Evolutionary conservation across 768 basidiomycete genomes (phyloP).

Genomic region (Butyriboletus loyo): DNA sequence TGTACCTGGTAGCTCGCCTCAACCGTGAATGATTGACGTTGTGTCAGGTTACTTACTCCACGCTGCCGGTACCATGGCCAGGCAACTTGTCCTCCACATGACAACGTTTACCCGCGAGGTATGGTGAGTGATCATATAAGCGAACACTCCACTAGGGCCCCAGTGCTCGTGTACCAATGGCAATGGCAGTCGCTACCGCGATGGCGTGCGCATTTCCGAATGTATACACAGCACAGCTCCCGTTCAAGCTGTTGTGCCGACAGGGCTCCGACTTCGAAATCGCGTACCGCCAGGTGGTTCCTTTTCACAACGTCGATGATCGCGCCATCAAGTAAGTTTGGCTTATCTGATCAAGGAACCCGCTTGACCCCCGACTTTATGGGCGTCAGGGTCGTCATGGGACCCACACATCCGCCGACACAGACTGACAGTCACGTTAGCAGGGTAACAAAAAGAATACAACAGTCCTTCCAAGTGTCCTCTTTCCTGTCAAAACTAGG

Average conservation of each 20-base stretch:
- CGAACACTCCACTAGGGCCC: no score
- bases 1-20: constrained; percentile 4
- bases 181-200: neutral
- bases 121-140: constrained; percentile 1
- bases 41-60: constrained; percentile 22
- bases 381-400: constrained; percentile 1
- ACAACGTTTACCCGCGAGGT: constrained; percentile 4
- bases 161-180: neutral
- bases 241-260: neutral
- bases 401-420: constrained; percentile 1
- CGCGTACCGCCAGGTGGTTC: neutral
- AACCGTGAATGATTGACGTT: constrained; percentile 20
- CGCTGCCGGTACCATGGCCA: constrained; percentile 19
- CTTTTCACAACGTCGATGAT: constrained; percentile 2
- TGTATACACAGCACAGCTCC: neutral
- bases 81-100: constrained; percentile 17
- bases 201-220: neutral
- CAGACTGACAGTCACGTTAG: constrained; percentile 14
- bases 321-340: neutral
- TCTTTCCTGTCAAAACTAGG: constrained; percentile 1
- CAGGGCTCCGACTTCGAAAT: neutral
- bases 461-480: neutral
- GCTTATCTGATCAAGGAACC: neutral
- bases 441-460: neutral
- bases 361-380: neutral